A percentile compares a stretch with the other conserved stretches of the same genome.
Conservation (phyloP, 495 filamentous ascomycete species). For the Penicillium tannophilum region DNA sequence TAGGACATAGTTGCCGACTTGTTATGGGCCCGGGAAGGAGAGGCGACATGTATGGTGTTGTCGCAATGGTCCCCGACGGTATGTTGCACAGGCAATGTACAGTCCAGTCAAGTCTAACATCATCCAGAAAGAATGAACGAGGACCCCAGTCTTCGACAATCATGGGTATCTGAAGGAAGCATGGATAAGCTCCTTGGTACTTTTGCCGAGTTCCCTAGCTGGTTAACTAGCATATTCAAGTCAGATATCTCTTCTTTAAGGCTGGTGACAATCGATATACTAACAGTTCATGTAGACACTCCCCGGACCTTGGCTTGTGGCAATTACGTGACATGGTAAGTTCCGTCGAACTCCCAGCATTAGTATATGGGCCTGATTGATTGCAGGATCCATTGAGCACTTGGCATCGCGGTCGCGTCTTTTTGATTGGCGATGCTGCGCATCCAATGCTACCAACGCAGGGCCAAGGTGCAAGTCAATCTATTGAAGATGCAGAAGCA, state of each 20-base stretch:
- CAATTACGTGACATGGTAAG: slow-evolving; percentile 42
- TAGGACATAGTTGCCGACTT: slow-evolving; percentile 23
- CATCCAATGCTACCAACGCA: slow-evolving; percentile 46
- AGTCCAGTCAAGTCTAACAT: background rate
- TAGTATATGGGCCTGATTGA: background rate
- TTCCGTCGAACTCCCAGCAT: background rate
- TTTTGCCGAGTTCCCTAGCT: slow-evolving; percentile 38
- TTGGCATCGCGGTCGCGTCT: slow-evolving; percentile 38
- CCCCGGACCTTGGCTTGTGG: slow-evolving; percentile 35
- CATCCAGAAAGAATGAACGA: slow-evolving; percentile 27
- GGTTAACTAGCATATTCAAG: slow-evolving; percentile 27
- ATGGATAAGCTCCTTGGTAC: slow-evolving; percentile 36
- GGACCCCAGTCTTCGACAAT: slow-evolving; percentile 20
- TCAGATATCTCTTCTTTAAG: background rate
- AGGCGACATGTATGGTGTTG: slow-evolving; percentile 24
- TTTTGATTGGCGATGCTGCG: slow-evolving; percentile 49
- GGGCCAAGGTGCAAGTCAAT: slow-evolving; percentile 40
- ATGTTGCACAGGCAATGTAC: background rate
- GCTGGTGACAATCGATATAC: slow-evolving; percentile 3
- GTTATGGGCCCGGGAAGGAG: slow-evolving; percentile 27
- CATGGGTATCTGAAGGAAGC: slow-evolving; percentile 27
- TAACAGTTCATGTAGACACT: slow-evolving; percentile 14
- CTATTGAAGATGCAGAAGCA: slow-evolving; percentile 42
- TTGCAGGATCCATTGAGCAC: slow-evolving; percentile 33
- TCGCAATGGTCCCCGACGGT: slow-evolving; percentile 25